These are phyloP conservation scores for Aspergillus flavus DNA, from an alignment of 2,329 filamentous ascomycete species.

Conservation along the genomic window DNA sequence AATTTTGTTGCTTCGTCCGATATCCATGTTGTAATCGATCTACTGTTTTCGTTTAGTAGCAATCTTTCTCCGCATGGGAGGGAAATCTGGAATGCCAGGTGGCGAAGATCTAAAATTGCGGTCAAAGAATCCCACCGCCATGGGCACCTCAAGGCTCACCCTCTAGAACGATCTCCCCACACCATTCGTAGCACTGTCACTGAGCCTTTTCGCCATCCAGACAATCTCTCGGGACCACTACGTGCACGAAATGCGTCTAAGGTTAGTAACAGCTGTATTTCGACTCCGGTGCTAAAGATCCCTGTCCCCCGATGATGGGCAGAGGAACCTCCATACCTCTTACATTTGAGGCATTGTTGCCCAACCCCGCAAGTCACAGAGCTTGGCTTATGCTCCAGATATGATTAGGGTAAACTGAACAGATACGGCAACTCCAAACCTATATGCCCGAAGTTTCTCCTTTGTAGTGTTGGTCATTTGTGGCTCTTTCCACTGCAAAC, in stretches of 20 bases:
- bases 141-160: conserved; percentile 3
- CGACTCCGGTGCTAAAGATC: conserved; percentile 3
- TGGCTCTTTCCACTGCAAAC: neutral
- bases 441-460: neutral
- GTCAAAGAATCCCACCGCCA: conserved; percentile 29
- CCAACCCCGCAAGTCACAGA: conserved; percentile 25
- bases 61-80: conserved; percentile 11
- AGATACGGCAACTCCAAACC: neutral
- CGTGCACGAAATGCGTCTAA: conserved; percentile 13
- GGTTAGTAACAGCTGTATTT: conserved; percentile 9
- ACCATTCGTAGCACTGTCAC: neutral
- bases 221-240: neutral
- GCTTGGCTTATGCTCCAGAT: conserved; percentile 5
- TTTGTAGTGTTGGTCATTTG: neutral
- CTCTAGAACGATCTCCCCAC: conserved; percentile 13
- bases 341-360: conserved; percentile 17
- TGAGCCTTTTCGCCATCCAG: conserved; percentile 2
- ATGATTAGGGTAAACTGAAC: neutral
- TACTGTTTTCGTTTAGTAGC: conserved; percentile 7
- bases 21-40: conserved; percentile 4
- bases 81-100: conserved; percentile 18
- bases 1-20: neutral
- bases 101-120: conserved; percentile 28
- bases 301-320: neutral
- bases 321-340: neutral